Conservation (phyloP, 495 filamentous ascomycete genomes). For the Penicillium coprophilum region DNA sequence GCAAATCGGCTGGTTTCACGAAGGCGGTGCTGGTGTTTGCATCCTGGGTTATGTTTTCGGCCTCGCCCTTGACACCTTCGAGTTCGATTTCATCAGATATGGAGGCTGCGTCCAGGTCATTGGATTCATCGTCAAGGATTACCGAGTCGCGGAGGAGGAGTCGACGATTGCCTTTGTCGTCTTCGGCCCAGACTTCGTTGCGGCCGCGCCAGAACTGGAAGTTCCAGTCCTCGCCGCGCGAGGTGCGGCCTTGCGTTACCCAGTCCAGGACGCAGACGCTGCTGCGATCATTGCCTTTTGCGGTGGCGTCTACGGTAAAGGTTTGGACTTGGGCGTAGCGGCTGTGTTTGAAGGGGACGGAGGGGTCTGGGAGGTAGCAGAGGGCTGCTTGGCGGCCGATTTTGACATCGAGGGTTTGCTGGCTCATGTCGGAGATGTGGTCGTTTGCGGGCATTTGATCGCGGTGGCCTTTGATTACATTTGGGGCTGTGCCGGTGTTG, state of each 20-base stretch:
- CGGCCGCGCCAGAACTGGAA: conserved; percentile 71
- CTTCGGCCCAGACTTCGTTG: conserved; percentile 77
- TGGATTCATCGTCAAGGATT: conserved; percentile 60
- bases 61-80: conserved; percentile 11
- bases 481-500: conserved; percentile 27
- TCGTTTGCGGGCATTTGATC: conserved; percentile 26
- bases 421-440: conserved; percentile 52
- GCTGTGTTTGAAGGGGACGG: conserved; percentile 81
- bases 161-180: conserved; percentile 45
- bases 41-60: conserved; percentile 8
- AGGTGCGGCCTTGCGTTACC: conserved; percentile 83
- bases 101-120: conserved; percentile 22
- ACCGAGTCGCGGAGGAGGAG: conserved; percentile 81
- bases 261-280: conserved; percentile 85
- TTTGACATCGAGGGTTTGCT: conserved; percentile 65
- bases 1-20: conserved; percentile 13
- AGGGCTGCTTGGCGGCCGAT: conserved; percentile 64
- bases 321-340: conserved; percentile 79
- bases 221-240: conserved; percentile 89
- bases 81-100: conserved; percentile 33
- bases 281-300: conserved; percentile 38
- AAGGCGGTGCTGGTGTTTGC: conserved; percentile 15
- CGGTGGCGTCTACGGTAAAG: conserved; percentile 63
- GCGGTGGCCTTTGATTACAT: conserved; percentile 33
- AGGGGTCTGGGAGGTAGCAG: conserved; percentile 92